Percentiles rank a stretch among this genome's conserved stretches.
These are phyloP conservation scores for Antrodiella citrinella DNA, from an alignment of 768 basidiomycete genomes.

Conservation along the genomic window DNA sequence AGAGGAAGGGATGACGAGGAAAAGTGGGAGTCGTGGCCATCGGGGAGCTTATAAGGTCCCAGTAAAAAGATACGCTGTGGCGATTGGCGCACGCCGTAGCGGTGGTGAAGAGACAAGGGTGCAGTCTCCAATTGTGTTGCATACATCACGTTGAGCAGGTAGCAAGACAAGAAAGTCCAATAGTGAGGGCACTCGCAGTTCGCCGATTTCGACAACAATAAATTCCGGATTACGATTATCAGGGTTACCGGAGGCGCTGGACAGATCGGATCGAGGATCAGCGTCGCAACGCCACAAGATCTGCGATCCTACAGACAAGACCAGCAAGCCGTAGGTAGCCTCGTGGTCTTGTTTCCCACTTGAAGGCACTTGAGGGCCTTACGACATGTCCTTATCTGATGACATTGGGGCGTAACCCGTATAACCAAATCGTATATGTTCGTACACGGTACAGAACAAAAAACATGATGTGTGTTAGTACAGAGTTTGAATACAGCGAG, in stretches of 20 bases:
- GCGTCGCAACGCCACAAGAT: background rate
- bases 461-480: constrained; percentile 1
- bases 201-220: background rate
- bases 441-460: background rate
- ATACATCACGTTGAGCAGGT: background rate
- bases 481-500: background rate
- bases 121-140: background rate
- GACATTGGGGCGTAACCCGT: background rate
- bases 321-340: background rate
- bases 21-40: background rate
- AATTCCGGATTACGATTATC: too few relatives aligned
- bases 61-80: background rate
- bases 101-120: background rate
- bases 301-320: background rate
- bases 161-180: too few relatives aligned
- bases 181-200: too few relatives aligned
- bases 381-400: background rate
- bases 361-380: too few relatives aligned
- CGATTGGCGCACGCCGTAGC: background rate
- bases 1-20: background rate
- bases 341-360: background rate
- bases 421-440: background rate
- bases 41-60: background rate
- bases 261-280: background rate
- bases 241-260: background rate